These are phyloP conservation scores for Exophiala aquamarina DNA, from an alignment of 2,329 filamentous ascomycete genomes.

Conservation along the genomic window DNA sequence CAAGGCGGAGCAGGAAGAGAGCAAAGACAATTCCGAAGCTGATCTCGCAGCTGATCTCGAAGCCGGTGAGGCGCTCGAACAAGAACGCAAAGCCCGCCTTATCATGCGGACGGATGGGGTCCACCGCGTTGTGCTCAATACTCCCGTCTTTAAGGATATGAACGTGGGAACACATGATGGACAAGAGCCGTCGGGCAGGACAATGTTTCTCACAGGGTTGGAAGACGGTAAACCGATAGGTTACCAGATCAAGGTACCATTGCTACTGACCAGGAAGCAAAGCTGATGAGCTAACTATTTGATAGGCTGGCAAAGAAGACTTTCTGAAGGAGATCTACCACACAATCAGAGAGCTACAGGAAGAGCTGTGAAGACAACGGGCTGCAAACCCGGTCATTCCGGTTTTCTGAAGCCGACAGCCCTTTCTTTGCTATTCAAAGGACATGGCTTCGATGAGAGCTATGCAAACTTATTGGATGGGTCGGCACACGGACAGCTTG, in stretches of 20 bases:
- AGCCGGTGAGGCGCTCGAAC: slow-evolving; percentile 33
- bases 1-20: slow-evolving; percentile 29
- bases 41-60: slow-evolving; percentile 41
- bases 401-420: no score
- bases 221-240: slow-evolving; percentile 55
- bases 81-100: slow-evolving; percentile 60
- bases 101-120: slow-evolving; percentile 91
- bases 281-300: slow-evolving; percentile 2
- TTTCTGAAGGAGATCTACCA: slow-evolving; percentile 48
- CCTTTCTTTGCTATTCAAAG: no score
- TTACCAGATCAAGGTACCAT: slow-evolving; percentile 57
- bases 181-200: slow-evolving; percentile 67
- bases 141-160: slow-evolving; percentile 74
- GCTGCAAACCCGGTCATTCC: no score
- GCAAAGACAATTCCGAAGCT: slow-evolving; percentile 27
- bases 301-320: slow-evolving; percentile 44
- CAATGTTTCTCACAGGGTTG: slow-evolving; percentile 62
- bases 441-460: no score
- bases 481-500: no score
- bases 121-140: slow-evolving; percentile 83
- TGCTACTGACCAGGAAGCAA: not conserved
- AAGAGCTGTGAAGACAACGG: slow-evolving; percentile 21
- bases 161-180: slow-evolving; percentile 67
- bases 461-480: no score
- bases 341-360: slow-evolving; percentile 34